Base-by-base conservation (phyloP, 495 filamentous ascomycete species). In the Aspergillus sclerotiicarbonarius region DNA sequence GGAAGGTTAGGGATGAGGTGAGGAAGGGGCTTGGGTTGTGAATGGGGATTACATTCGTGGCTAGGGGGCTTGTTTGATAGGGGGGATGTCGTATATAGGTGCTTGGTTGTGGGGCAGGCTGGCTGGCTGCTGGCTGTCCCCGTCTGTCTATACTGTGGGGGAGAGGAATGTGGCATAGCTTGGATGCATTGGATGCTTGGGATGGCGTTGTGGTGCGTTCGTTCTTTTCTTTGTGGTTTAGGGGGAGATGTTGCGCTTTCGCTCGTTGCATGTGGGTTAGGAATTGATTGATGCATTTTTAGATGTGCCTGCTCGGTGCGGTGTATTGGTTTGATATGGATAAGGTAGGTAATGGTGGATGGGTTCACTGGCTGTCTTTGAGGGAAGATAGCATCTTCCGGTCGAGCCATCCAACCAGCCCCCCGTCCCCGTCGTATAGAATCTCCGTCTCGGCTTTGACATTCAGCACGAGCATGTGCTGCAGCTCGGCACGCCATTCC, bases 361-460 rank as follows among this genome's bases (percentile, higher is more conserved):
- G 25, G 25, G 15, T 13, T 41, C 37, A 41, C 37, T 41, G 33
- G 33, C n/a, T n/a, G n/a, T n/a, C n/a, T n/a, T n/a, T n/a, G 10
- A 33, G 10, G 6, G 15, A 13, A 37, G 37, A 41, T n/a, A 41
- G 25, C 65, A 80, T 72, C 49, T 64, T 66, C 10, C 57, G 65
- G 57, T 90, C 80, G 52, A 94, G 73, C 90, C 90, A 92, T 1
- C 65, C 54, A 15, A 82, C 81, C 35, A 94, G 67, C 13, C 85
- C 81, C 7, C 72, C 76, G 0, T 80, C 79, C 25, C 72, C 68
- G 18, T 83, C 76, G 57, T 90, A 90, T 53, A 96, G 75, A 8
- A 89, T 78, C 73, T 98, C 90, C 58, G 94, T 93, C 72, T 98
- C 94, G 2, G 87, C 90, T 68, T 98, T 98, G 51, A 90, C 58